Evolutionary conservation across 1,139 yeast genomes (phyloP).

Genomic region (Zygosaccharomyces sapae): DNA sequence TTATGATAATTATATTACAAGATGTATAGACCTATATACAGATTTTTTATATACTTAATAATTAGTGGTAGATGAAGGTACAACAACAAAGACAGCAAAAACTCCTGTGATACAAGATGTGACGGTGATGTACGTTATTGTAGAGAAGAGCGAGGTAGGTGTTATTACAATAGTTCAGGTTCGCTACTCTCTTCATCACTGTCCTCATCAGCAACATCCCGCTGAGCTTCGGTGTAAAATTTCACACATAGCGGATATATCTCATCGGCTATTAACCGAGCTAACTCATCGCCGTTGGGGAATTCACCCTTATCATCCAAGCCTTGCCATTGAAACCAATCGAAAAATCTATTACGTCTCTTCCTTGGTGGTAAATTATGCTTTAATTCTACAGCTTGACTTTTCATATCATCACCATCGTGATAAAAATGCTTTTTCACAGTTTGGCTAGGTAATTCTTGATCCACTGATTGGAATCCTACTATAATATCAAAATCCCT

Average conservation of each 20-base stretch:
- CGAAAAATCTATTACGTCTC: slow-evolving; percentile 48
- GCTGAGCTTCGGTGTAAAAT: slow-evolving; percentile 62
- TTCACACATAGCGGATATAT: slow-evolving; percentile 68
- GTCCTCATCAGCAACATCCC: slow-evolving; percentile 51
- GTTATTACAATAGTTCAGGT: slow-evolving; percentile 11
- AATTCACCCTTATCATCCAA: slow-evolving; percentile 67
- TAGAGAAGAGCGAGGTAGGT: too few relatives aligned
- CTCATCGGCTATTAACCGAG: slow-evolving; percentile 60
- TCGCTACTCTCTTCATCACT: slow-evolving; percentile 47
- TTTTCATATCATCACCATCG: slow-evolving; percentile 47
- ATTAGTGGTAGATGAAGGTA: not conserved
- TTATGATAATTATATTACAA: not conserved
- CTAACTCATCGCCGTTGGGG: slow-evolving; percentile 66
- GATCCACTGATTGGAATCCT: slow-evolving; percentile 41
- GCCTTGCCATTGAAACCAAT: slow-evolving; percentile 77
- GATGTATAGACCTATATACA: not conserved
- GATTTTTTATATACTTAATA: not conserved
- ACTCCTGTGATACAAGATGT: too few relatives aligned
- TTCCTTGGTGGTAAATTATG: slow-evolving; percentile 61
- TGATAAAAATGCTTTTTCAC: slow-evolving; percentile 48
- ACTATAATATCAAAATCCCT: slow-evolving; percentile 47
- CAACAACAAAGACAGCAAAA: not conserved
- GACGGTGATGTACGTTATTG: too few relatives aligned
- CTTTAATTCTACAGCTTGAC: slow-evolving; percentile 47
- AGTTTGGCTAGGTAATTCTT: slow-evolving; percentile 47